phyloP scores from a whole-genome alignment of 1,284 basidiomycete species.

The Ustilago shanxiensis region DNA sequence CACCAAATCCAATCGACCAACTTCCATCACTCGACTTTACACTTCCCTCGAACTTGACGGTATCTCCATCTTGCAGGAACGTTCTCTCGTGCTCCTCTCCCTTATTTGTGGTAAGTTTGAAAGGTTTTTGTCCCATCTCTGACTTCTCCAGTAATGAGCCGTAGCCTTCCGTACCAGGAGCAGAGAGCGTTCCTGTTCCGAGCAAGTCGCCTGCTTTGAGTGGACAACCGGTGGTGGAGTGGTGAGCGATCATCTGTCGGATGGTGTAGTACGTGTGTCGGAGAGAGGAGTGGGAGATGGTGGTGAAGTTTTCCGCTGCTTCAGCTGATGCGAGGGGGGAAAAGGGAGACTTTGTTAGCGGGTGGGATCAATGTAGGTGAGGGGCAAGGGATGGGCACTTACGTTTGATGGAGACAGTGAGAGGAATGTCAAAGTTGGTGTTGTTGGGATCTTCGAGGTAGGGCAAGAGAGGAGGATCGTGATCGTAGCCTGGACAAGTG shows the following conservation, averaged over 20 bases:
- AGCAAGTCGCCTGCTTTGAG: slow-evolving; percentile 35
- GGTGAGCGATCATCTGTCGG: slow-evolving; percentile 50
- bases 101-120: not conserved
- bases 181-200: slow-evolving; percentile 45
- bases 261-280: slow-evolving; percentile 47
- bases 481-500: slow-evolving; percentile 23
- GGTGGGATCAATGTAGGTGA: not conserved
- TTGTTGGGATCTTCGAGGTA: slow-evolving; percentile 37
- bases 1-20: slow-evolving; percentile 30
- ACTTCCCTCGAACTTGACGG: slow-evolving; percentile 11
- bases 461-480: slow-evolving; percentile 32
- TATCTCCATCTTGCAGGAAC: slow-evolving; percentile 36
- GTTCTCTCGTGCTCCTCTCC: slow-evolving; percentile 11
- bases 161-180: slow-evolving; percentile 22
- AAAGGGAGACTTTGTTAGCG: not conserved
- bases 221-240: slow-evolving; percentile 44
- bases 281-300: slow-evolving; percentile 23
- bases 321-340: not conserved
- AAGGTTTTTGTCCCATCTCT: slow-evolving; percentile 7
- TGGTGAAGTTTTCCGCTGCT: not conserved
- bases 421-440: slow-evolving; percentile 39
- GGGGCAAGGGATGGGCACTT: not conserved
- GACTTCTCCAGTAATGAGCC: slow-evolving; percentile 36
- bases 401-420: slow-evolving; percentile 29
- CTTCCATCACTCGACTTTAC: not conserved